Evolutionary conservation across 2,329 filamentous ascomycete genomes (phyloP), one percentile per base, ranked within the genome.

Genomic region (Ophiostoma tasmaniense): DNA sequence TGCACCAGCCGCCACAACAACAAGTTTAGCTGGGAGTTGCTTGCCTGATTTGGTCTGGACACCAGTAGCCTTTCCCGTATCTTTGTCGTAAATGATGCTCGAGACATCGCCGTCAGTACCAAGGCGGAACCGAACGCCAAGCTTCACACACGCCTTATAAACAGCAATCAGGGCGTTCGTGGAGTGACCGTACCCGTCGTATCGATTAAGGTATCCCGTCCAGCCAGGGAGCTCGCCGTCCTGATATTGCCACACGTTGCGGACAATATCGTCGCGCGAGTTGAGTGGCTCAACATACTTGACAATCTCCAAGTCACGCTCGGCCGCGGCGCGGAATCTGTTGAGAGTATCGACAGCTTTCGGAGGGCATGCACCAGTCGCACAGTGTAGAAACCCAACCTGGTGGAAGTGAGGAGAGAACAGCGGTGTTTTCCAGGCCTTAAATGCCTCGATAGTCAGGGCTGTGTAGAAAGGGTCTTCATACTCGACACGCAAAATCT

Each of bases 401-500:
- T 69, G 68, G 13, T 64, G 55, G 25, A 69, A 69, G 17, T 69
- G 30, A 11, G 68, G 68, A 39, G 66, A 64, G 25, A 67, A 67
- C n/a, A 69, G 55, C 4, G 68, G 68, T 20, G 65, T 69, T 33
- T 69, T 65, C 68, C 68, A 69, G 8, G 66, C 50, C 2, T 55
- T 65, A 20, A 69, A 66, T 2, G 64, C 68, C 20, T 67, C n/a
- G 2, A 86, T 76, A 1, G 84, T 81, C 61, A 87, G 73, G 1
- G 85, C 78, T 0, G 84, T 83, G 70, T 88, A 87, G 68, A 85
- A 85, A 0, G 79, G 77, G 70, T 87, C 84, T 71, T 85, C 83
- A 70, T 87, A 87, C 71, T 87, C 84, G 4, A 82, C 84, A 1
- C 85, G 80, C 45, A 88, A 78, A 68, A 88, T 87, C 75, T 88